Conservation (phyloP, 441 rosid genomes). For the Macaranga tanarius region DNA sequence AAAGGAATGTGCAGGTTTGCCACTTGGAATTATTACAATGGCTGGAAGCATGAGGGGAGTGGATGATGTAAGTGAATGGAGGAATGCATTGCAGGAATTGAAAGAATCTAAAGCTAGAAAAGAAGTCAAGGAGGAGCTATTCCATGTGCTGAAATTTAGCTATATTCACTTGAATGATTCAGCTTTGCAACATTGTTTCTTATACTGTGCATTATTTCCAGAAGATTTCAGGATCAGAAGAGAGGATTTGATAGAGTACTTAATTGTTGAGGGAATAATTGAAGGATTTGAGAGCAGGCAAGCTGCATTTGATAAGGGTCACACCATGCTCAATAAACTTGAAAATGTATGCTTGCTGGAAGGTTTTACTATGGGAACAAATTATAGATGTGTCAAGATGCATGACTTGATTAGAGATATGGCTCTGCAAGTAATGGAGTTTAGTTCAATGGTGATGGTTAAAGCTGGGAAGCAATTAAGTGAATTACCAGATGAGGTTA, state of each 20-base stretch:
- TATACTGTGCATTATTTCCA: conserved; percentile 31
- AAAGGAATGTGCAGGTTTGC: conserved; percentile 20
- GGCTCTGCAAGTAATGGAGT: conserved; percentile 25
- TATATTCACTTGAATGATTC: conserved; percentile 9
- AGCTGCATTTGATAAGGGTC: too few relatives aligned
- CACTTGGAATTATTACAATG: conserved; percentile 19
- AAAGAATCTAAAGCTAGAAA: not conserved
- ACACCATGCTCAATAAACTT: too few relatives aligned
- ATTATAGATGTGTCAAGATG: conserved; percentile 14
- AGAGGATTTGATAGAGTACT: not conserved
- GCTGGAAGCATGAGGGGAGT: conserved; percentile 28
- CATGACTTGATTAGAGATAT: conserved; percentile 32
- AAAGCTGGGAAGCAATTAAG: too few relatives aligned
- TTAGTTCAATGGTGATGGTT: too few relatives aligned
- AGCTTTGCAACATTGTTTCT: conserved; percentile 6
- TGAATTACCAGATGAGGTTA: too few relatives aligned
- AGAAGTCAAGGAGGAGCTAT: not conserved
- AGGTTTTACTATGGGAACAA: not conserved
- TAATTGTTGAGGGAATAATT: conserved; percentile 27
- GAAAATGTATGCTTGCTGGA: too few relatives aligned
- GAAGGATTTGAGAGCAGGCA: not conserved
- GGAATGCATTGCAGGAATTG: conserved; percentile 13
- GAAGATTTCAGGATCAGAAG: conserved; percentile 2
- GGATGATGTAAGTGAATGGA: conserved; percentile 14
- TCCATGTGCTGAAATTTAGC: conserved; percentile 7